phyloP scores from a whole-genome alignment of 2,329 filamentous ascomycete species.

The Xylariales sp. region DNA sequence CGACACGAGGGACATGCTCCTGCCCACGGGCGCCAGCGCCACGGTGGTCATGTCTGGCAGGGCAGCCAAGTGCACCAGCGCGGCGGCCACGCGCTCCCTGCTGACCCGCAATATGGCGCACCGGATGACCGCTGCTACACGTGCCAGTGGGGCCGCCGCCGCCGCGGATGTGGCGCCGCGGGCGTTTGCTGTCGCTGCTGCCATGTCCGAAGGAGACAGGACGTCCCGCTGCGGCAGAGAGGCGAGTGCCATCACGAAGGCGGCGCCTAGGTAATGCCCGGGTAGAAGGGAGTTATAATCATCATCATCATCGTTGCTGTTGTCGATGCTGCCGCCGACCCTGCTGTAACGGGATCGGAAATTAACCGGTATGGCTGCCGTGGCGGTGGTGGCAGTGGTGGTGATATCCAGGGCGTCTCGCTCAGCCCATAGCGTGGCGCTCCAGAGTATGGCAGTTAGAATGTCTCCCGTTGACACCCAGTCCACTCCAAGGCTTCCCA shows the following conservation, averaged over 20 bases:
- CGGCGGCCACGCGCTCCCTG: conserved; percentile 12
- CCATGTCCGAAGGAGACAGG: conserved; percentile 7
- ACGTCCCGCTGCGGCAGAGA: conserved; percentile 10
- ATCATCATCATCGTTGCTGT: too few relatives aligned
- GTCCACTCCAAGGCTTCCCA: neutral
- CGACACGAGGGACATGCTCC: conserved; percentile 23
- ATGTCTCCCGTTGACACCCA: conserved; percentile 25
- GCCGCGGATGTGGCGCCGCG: too few relatives aligned
- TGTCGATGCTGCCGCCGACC: too few relatives aligned
- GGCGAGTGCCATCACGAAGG: conserved; percentile 19
- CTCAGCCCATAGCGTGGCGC: conserved; percentile 15
- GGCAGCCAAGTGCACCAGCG: conserved; percentile 13
- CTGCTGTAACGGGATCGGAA: conserved; percentile 17
- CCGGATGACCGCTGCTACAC: conserved; percentile 15
- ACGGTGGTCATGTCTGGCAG: conserved; percentile 8
- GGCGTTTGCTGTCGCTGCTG: neutral
- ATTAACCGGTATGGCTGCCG: conserved; percentile 22
- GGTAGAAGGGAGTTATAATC: conserved; percentile 16
- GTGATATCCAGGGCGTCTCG: too few relatives aligned
- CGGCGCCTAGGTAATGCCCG: conserved; percentile 20
- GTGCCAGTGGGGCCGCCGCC: too few relatives aligned
- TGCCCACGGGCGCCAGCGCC: conserved; percentile 13
- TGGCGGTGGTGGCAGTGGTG: neutral
- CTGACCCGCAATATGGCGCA: conserved; percentile 12
- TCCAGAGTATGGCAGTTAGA: conserved; percentile 22